Percentiles rank a stretch among this genome's conserved stretches.
Evolutionary conservation across 2,329 filamentous ascomycete species (phyloP).

Genomic region (Aspergillus sp.): DNA sequence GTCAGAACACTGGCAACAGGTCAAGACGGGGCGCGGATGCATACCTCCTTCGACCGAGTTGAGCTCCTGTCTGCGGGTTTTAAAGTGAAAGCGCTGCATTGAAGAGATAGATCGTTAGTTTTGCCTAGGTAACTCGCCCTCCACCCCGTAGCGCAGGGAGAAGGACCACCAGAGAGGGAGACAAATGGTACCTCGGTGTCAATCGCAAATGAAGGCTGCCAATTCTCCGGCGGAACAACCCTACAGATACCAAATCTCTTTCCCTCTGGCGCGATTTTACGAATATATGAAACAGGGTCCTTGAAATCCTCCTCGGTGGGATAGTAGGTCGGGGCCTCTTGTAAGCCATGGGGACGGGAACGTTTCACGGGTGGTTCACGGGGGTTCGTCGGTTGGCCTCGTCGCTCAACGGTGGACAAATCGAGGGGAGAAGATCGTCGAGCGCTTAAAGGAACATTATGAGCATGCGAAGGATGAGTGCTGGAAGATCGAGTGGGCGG

Average conservation of each 20-base stretch:
- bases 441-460: conserved; percentile 56
- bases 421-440: conserved; percentile 66
- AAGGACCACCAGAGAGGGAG: not conserved
- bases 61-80: conserved; percentile 89
- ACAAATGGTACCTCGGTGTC: conserved; percentile 74
- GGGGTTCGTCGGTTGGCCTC: conserved; percentile 70
- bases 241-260: conserved; percentile 88
- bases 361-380: conserved; percentile 70
- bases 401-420: conserved; percentile 81
- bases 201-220: conserved; percentile 93
- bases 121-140: not conserved
- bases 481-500: conserved; percentile 36
- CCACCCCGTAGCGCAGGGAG: not conserved
- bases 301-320: conserved; percentile 92
- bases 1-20: conserved; percentile 34
- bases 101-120: conserved; percentile 11
- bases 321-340: conserved; percentile 83
- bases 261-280: conserved; percentile 82
- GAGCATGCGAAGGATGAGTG: conserved; percentile 38
- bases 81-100: conserved; percentile 84
- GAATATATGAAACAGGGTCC: conserved; percentile 88
- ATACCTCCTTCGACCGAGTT: conserved; percentile 97
- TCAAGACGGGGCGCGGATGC: conserved; percentile 23
- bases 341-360: conserved; percentile 72
- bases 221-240: conserved; percentile 85